Base-by-base conservation (phyloP, 495 filamentous ascomycete genomes). In the Penicillium mononematosum region DNA sequence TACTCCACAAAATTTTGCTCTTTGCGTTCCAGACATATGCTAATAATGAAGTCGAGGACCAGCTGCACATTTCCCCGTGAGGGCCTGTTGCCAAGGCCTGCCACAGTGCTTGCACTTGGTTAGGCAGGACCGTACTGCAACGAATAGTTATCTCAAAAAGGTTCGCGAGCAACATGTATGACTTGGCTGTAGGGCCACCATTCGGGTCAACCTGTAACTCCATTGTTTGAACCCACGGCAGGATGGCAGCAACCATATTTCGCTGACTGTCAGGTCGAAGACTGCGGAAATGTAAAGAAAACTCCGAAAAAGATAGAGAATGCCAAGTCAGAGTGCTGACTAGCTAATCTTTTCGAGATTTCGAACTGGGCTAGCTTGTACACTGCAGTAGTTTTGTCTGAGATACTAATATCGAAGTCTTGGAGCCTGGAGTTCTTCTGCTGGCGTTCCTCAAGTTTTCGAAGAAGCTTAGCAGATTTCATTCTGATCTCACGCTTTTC, bases 1-100 rank as follows among this genome's bases (percentile, higher is more conserved):
- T 90, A 96, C 58, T 96, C 90, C 44, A 98, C 92, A 74, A 96
- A 97, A 59, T 96, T 97, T 59, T 98, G 95, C 62, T 98, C 94
- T 50, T 92, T 85, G 45, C 91, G 85, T 58, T 98, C 95, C 32
- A 98, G 71, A 60, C 94, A 98, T 6, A 97, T 82, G 24, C 81
- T 85, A 69, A 98, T 97, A 69, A 98, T 92, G 66, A 98, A 98
- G 67, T 98, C 90, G 5, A 98, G 81, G 10, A 97, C 88, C 17
- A 98, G 80, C 58, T 94, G 88, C 27, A 98, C 94, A 67, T 98
- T 98, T n/a, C 92, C 94, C 84, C 88, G 73, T 96, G 87, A 0
- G 91, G 92, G 2, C 93, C 95, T 5, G 92, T 97, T 0, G 92
- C 94, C 17, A 98, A 77, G 4, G 94, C 94, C 75, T 96, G 91